These are phyloP conservation scores for Plasmodium adleri DNA, from an alignment of 169 alveolate genomes.

Conservation along the genomic window DNA sequence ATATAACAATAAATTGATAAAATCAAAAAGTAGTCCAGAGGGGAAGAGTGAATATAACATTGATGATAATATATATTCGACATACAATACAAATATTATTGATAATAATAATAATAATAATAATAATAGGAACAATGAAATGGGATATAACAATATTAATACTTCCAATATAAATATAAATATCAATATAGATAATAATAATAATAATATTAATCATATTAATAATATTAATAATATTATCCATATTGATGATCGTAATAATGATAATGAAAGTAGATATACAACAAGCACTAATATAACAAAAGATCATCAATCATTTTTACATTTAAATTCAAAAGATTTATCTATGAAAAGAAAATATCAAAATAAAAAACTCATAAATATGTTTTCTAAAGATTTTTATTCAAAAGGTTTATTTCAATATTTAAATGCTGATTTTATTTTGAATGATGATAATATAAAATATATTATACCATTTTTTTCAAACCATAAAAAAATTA, in stretches of 20 bases:
- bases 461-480: constrained; percentile 43
- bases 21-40: too few relatives aligned
- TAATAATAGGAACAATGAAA: neutral
- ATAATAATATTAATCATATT: neutral
- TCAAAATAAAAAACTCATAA: constrained; percentile 33
- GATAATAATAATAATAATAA: neutral
- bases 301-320: neutral
- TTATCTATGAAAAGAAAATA: constrained; percentile 33
- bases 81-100: neutral
- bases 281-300: neutral
- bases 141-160: neutral
- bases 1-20: neutral
- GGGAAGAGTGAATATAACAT: too few relatives aligned
- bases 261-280: too few relatives aligned
- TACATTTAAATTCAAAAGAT: neutral
- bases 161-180: neutral
- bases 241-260: neutral
- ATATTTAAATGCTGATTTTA: constrained; percentile 51
- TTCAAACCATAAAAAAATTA: constrained; percentile 3
- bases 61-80: too few relatives aligned
- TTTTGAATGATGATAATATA: constrained; percentile 31
- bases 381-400: constrained; percentile 54
- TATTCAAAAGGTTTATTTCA: constrained; percentile 32
- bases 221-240: neutral
- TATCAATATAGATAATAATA: neutral